Percentiles rank a stretch among this genome's conserved stretches.
phyloP scores from a whole-genome alignment of 306 rosid species.

The Prunus kanzakura region DNA sequence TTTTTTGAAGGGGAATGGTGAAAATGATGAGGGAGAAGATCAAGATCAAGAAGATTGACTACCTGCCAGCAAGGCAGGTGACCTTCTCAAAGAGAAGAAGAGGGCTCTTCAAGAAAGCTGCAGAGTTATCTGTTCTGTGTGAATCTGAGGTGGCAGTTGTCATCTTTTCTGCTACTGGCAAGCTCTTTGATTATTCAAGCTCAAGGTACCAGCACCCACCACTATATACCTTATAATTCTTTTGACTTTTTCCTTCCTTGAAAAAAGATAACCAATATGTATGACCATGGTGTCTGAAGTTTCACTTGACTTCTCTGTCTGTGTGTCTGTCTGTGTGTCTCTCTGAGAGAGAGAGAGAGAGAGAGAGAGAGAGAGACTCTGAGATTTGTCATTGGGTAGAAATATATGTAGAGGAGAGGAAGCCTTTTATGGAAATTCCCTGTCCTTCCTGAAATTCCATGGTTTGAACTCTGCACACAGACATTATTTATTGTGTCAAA shows the following conservation, averaged over 20 bases:
- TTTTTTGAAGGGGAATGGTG: neutral
- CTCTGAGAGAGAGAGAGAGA: too few species aligned
- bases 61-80: constrained; percentile 46
- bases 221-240: neutral
- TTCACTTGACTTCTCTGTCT: neutral
- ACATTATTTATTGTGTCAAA: too few species aligned
- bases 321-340: too few species aligned
- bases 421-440: too few species aligned
- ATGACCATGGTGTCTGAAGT: neutral
- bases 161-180: constrained; percentile 40
- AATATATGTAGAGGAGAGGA: too few species aligned
- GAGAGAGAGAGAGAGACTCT: too few species aligned
- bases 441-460: too few species aligned
- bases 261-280: neutral
- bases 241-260: too few species aligned
- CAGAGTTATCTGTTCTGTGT: constrained; percentile 45
- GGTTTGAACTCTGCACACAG: too few species aligned
- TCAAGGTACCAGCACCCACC: constrained; percentile 23
- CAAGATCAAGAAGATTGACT: constrained; percentile 39
- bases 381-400: too few species aligned
- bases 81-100: constrained; percentile 45
- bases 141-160: constrained; percentile 41
- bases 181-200: constrained; percentile 37
- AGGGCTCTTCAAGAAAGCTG: constrained; percentile 49
- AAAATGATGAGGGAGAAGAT: constrained; percentile 25